phyloP scores from a whole-genome alignment of 2,329 filamentous ascomycete genomes.

The Paraphaeosphaeria sporulosa region DNA sequence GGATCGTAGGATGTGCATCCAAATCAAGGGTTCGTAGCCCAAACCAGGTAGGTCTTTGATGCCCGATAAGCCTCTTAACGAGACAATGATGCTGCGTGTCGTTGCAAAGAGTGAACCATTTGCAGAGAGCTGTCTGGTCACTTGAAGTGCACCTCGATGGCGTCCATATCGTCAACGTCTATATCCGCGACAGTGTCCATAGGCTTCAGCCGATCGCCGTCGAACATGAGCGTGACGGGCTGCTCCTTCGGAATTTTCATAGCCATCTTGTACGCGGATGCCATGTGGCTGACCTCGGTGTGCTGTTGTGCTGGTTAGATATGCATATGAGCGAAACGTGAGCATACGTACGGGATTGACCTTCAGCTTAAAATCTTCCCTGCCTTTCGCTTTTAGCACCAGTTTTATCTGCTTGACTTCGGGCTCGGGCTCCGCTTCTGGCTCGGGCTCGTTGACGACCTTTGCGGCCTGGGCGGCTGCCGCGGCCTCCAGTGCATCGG shows the following conservation, averaged over 20 bases:
- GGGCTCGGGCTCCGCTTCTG: conserved; percentile 28
- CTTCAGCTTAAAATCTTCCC: conserved; percentile 59
- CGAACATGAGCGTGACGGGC: conserved; percentile 46
- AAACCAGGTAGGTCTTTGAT: neutral
- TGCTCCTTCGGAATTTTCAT: conserved; percentile 33
- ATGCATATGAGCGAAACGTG: neutral
- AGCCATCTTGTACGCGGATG: conserved; percentile 37
- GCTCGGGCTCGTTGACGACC: conserved; percentile 45
- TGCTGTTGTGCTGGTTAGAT: conserved; percentile 28
- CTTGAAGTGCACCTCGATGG: conserved; percentile 47
- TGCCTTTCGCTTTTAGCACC: conserved; percentile 60
- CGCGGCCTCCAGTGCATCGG: conserved; percentile 35
- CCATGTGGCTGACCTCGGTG: conserved; percentile 41
- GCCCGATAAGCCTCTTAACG: neutral
- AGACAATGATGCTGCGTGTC: neutral
- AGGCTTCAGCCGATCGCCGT: conserved; percentile 47
- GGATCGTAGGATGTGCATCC: neutral
- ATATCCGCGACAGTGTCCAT: conserved; percentile 40
- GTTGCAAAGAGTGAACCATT: neutral
- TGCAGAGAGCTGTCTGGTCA: conserved; percentile 18
- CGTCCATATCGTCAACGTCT: conserved; percentile 49
- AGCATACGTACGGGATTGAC: conserved; percentile 54
- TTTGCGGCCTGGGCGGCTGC: conserved; percentile 53
- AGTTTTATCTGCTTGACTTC: conserved; percentile 52
- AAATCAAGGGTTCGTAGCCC: neutral